Evolutionary conservation across 768 basidiomycete species (phyloP).

Genomic region (Podaxis carcinomalis): DNA sequence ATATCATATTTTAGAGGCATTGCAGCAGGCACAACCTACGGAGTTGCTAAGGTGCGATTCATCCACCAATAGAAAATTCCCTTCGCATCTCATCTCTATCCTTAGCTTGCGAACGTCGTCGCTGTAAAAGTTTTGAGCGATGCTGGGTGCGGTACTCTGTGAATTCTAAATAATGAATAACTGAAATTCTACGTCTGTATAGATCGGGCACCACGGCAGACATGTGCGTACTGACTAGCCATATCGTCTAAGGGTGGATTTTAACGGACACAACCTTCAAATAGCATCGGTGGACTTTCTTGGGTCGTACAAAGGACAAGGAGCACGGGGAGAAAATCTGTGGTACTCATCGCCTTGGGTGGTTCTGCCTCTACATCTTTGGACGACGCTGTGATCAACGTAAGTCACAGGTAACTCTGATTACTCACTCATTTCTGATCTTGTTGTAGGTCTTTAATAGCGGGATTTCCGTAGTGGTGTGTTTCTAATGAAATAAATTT

Average conservation of each 20-base stretch:
- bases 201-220: not conserved
- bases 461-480: not conserved
- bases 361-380: not conserved
- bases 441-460: not conserved
- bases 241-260: not conserved
- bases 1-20: constrained; percentile 2
- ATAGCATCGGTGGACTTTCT: not conserved
- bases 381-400: not conserved
- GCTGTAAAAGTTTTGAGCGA: constrained; percentile 37
- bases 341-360: not conserved
- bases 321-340: not conserved
- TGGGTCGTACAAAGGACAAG: not conserved
- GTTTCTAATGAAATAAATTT: not conserved
- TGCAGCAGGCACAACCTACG: constrained; percentile 14
- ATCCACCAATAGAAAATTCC: not conserved
- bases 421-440: not conserved
- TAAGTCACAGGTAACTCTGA: not conserved
- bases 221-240: not conserved
- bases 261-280: not conserved
- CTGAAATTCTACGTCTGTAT: not conserved
- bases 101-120: constrained; percentile 24
- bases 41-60: constrained; percentile 15
- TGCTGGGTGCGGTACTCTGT: constrained; percentile 17
- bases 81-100: not conserved
- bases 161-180: not conserved